Conservation (phyloP, 495 filamentous ascomycete species). For the Alectoria sarmentosa region DNA sequence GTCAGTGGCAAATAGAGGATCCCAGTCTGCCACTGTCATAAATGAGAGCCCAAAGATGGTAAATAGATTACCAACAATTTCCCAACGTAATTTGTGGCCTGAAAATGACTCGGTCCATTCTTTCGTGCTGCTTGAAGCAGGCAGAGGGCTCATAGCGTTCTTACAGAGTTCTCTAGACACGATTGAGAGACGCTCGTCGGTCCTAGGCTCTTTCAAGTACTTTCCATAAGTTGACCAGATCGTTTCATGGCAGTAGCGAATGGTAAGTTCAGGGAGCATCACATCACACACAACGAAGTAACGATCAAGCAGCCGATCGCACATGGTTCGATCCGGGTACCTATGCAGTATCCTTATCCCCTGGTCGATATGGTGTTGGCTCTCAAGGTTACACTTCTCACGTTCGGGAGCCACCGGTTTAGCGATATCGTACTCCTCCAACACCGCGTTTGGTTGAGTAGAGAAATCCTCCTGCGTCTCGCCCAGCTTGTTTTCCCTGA, state of each 20-base stretch:
- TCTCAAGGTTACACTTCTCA: slow-evolving; percentile 26
- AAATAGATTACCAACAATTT: slow-evolving; percentile 49
- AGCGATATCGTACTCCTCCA: background rate
- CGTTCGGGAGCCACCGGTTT: background rate
- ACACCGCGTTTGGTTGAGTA: background rate
- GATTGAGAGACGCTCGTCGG: slow-evolving; percentile 20
- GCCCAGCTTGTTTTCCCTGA: slow-evolving; percentile 31
- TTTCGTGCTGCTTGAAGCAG: background rate
- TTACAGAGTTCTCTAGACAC: slow-evolving; percentile 15
- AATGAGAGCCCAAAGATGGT: slow-evolving; percentile 40
- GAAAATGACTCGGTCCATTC: slow-evolving; percentile 41
- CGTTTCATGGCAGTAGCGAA: background rate
- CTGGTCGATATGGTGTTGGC: slow-evolving; percentile 34
- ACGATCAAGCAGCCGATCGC: slow-evolving; percentile 28
- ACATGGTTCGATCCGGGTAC: slow-evolving; percentile 32
- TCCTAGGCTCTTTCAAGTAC: background rate
- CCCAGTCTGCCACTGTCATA: slow-evolving; percentile 34
- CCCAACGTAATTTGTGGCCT: slow-evolving; percentile 51
- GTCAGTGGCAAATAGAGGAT: slow-evolving; percentile 30
- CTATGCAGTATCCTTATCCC: slow-evolving; percentile 39
- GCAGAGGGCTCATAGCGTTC: slow-evolving; percentile 11
- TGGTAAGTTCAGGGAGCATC: background rate
- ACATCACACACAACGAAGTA: slow-evolving; percentile 18
- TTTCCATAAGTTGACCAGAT: slow-evolving; percentile 13
- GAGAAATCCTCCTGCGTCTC: slow-evolving; percentile 24